Evolutionary conservation across 352 stramenopile species (phyloP), one percentile per base, ranked within the genome.

Genomic region (Phytophthora tubulina): DNA sequence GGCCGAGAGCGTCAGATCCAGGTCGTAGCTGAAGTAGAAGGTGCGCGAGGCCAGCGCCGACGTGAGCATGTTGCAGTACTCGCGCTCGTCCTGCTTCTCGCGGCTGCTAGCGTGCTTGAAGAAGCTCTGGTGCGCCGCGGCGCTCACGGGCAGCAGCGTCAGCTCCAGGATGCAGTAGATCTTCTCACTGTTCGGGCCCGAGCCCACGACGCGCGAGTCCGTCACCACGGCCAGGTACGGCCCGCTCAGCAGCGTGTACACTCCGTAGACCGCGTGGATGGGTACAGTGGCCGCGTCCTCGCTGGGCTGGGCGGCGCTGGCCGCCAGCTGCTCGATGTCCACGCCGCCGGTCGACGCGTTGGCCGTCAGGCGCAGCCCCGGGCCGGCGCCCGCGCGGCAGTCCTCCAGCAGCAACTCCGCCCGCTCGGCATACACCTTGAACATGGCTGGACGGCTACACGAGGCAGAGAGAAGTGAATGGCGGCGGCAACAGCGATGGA

Each of bases 11-110:
- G 88, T 95, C 41, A 95, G 69, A 73, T 97, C 89, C 58, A 88
- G 82, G 61, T 93, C 79, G 63, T 88, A 80, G 7, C 83, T 84
- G 63, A 94, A 96, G 74, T 95, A 91, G 46, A 96, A 81, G 45
- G 84, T 78, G 51, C 85, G 75, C 6, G 68, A 77, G 27, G 83
- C 74, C 30, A 92, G 69, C 42, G 84, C 68, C 7, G 59, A 69
- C 50, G 69, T 89, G 59, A 92, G 72, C 85, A 92, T 91, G 35
- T 68, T 69, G 36, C 88, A 78, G 54, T 90, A 92, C 60, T 76
- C 71, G 17, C 74, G 74, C 69, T 92, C 85, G 57, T 92, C 85
- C 45, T 89, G 72, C 32, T 90, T 76, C 59, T 91, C 79, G 17
- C 59, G 57, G 17, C 33, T 59, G 31, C 67, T 75, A 8, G 79